Percentiles rank a stretch among this genome's conserved stretches.
Evolutionary conservation across 768 basidiomycete genomes (phyloP).

Genomic region (Nidularia sp.): DNA sequence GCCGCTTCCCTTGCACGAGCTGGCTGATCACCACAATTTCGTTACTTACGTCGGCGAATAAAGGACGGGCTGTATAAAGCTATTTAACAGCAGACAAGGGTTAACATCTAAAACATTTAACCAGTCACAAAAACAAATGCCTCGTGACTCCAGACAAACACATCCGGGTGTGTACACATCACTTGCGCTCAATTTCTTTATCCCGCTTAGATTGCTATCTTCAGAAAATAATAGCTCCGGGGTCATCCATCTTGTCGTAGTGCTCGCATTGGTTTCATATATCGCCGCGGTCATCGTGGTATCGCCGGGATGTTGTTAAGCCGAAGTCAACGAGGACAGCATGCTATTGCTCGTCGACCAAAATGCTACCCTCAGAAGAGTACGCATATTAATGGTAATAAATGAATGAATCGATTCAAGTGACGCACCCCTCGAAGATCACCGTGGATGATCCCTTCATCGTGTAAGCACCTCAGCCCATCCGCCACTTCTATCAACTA

Average conservation of each 20-base stretch:
- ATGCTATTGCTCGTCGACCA: constrained; percentile 12
- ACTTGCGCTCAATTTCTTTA: constrained; percentile 10
- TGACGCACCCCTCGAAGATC: constrained; percentile 14
- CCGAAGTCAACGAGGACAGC: constrained; percentile 25
- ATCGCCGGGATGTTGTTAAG: constrained; percentile 15
- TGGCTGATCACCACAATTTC: neutral
- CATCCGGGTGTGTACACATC: constrained; percentile 24
- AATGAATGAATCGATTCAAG: neutral
- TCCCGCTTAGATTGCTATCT: constrained; percentile 7
- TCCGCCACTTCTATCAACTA: constrained; percentile 8
- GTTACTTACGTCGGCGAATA: constrained; percentile 8
- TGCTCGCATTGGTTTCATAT: constrained; percentile 7
- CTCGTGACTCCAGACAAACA: constrained; percentile 17
- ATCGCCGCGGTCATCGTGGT: constrained; percentile 7
- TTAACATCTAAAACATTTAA: no score
- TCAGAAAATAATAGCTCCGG: constrained; percentile 20
- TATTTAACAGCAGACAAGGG: neutral
- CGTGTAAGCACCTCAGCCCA: constrained; percentile 12
- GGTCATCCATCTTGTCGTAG: constrained; percentile 22
- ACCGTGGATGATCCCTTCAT: constrained; percentile 12
- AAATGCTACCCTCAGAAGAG: constrained; percentile 14
- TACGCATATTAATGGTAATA: neutral
- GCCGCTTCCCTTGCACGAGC: neutral
- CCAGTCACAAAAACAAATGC: neutral
- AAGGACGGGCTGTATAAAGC: constrained; percentile 12